A percentile compares a stretch with the other conserved stretches of the same genome.
phyloP scores from a whole-genome alignment of 2,329 filamentous ascomycete species.

The Aureobasidium melanogenum region DNA sequence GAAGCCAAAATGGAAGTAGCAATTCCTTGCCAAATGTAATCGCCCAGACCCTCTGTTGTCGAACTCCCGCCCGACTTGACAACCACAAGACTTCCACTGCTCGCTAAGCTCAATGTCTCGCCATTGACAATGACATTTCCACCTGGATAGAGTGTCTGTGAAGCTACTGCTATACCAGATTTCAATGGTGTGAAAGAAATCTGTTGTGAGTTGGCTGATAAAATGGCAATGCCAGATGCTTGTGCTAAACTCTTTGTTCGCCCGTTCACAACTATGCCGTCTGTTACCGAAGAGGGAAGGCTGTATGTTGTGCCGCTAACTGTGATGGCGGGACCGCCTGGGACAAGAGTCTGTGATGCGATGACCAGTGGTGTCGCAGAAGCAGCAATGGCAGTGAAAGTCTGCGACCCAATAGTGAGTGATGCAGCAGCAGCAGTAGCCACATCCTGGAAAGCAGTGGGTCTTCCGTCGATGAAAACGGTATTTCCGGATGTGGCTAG shows the following conservation, averaged over 20 bases:
- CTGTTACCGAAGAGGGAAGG: neutral
- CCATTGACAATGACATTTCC: conserved; percentile 24
- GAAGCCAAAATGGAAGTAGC: neutral
- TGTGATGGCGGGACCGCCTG: neutral
- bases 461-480: neutral
- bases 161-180: neutral
- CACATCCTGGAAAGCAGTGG: neutral
- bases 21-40: neutral
- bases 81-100: neutral
- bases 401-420: neutral
- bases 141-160: conserved; percentile 9
- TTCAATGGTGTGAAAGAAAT: neutral
- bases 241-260: neutral
- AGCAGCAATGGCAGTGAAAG: neutral
- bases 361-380: neutral
- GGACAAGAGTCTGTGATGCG: neutral
- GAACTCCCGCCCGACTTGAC: neutral
- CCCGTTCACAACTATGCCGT: neutral
- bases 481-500: neutral
- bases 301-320: neutral
- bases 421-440: neutral
- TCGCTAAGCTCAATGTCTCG: neutral
- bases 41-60: neutral
- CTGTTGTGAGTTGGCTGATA: neutral
- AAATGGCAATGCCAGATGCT: neutral